Percentiles rank a stretch among this genome's conserved stretches.
These are phyloP conservation scores for Fusarium sp. DNA, from an alignment of 2,329 filamentous ascomycete genomes.

Conservation along the genomic window DNA sequence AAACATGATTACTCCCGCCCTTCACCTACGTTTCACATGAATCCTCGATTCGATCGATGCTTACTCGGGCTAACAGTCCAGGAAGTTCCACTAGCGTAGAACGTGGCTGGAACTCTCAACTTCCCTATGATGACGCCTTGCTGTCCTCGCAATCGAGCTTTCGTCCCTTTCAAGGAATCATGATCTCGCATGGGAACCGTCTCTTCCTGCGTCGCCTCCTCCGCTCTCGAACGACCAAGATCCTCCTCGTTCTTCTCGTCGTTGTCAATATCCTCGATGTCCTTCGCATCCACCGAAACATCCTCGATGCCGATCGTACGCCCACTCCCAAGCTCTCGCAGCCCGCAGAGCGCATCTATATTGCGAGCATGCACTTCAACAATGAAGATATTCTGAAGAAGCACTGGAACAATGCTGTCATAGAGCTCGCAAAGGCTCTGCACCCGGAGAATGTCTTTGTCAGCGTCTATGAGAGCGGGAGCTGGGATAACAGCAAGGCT, in stretches of 20 bases:
- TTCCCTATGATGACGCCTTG: constrained; percentile 37
- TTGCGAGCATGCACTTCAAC: constrained; percentile 74
- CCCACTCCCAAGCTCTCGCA: constrained; percentile 40
- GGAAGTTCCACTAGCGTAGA: neutral
- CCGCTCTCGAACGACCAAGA: constrained; percentile 48
- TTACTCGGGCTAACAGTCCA: neutral
- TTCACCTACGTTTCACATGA: neutral
- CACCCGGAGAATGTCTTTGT: constrained; percentile 72
- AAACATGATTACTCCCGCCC: constrained; percentile 3
- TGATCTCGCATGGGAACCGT: constrained; percentile 46
- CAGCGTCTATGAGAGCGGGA: constrained; percentile 72
- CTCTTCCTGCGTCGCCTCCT: constrained; percentile 50
- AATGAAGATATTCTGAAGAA: constrained; percentile 65
- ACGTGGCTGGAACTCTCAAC: neutral
- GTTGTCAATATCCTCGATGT: constrained; percentile 52
- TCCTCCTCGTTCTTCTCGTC: constrained; percentile 48
- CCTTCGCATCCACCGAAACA: constrained; percentile 49
- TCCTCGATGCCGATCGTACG: constrained; percentile 43
- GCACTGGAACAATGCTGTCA: constrained; percentile 68
- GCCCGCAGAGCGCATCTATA: constrained; percentile 62
- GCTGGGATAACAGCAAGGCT: constrained; percentile 71
- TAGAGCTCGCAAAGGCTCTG: constrained; percentile 63
- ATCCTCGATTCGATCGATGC: neutral
- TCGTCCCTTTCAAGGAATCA: constrained; percentile 32
- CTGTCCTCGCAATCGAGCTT: constrained; percentile 26